Percentiles rank a stretch among this genome's conserved stretches.
These are phyloP conservation scores for Myxozyma udenii DNA, from an alignment of 805 yeast genomes.

Conservation along the genomic window DNA sequence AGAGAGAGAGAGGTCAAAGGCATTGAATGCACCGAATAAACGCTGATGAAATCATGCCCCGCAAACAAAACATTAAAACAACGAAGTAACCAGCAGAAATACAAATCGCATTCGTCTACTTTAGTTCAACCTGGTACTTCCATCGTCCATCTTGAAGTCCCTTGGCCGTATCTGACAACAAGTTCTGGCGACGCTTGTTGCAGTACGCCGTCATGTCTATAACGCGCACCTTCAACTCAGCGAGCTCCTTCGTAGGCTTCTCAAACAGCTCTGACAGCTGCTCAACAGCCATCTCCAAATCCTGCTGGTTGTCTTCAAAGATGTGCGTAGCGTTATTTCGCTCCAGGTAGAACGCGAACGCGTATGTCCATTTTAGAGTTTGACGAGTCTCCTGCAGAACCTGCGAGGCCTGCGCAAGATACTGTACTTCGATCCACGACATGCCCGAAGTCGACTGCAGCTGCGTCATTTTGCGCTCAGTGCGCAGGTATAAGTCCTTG, in stretches of 20 bases:
- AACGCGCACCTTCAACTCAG: constrained; percentile 42
- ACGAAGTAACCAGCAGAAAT: not conserved
- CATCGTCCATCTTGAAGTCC: constrained; percentile 44
- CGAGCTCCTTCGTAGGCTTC: constrained; percentile 39
- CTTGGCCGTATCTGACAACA: constrained; percentile 46
- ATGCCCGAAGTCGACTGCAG: constrained; percentile 63
- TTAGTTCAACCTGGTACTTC: constrained; percentile 35
- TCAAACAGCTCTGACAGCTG: constrained; percentile 61
- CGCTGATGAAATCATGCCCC: no score
- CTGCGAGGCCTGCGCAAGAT: constrained; percentile 67
- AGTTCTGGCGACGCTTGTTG: constrained; percentile 41
- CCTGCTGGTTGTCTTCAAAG: constrained; percentile 68
- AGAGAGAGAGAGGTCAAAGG: not conserved
- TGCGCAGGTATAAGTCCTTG: constrained; percentile 55
- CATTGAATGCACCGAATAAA: no score
- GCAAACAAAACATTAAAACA: not conserved
- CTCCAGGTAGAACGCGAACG: constrained; percentile 66
- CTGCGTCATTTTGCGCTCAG: constrained; percentile 59
- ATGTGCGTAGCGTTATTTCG: constrained; percentile 52
- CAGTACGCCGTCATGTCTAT: constrained; percentile 47
- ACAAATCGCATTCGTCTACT: constrained; percentile 3
- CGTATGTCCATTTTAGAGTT: constrained; percentile 87
- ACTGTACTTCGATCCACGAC: constrained; percentile 87
- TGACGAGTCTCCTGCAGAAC: constrained; percentile 66
- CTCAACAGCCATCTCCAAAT: constrained; percentile 64